Percentiles rank a stretch among this genome's conserved stretches.
These are phyloP conservation scores for Diaporthe vaccinii DNA, from an alignment of 2,329 filamentous ascomycete species.

Conservation along the genomic window DNA sequence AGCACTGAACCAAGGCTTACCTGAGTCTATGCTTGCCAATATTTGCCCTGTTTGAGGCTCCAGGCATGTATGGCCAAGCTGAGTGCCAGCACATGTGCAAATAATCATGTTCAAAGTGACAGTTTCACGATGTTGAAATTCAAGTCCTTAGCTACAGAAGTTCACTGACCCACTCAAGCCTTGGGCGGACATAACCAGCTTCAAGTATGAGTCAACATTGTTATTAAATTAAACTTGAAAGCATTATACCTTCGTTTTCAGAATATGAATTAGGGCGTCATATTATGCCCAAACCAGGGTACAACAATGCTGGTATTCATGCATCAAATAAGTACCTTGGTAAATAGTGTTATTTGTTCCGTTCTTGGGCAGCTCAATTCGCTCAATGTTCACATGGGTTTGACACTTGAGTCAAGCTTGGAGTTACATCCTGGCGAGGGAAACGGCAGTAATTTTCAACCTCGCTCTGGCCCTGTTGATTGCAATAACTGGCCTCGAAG, in stretches of 20 bases:
- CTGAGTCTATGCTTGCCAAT: neutral
- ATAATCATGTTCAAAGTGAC: no score
- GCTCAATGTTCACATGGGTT: neutral
- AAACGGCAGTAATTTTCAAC: neutral
- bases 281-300: neutral
- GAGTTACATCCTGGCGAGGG: neutral
- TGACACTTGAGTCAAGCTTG: neutral
- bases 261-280: neutral
- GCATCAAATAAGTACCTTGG: neutral
- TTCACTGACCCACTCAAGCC: no score
- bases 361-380: neutral
- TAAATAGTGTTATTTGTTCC: neutral
- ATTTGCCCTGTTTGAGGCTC: neutral
- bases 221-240: neutral
- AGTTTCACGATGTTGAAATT: neutral
- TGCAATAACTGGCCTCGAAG: neutral
- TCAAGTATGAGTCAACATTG: neutral
- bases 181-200: neutral
- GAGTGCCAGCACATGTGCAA: neutral
- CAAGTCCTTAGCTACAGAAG: no score
- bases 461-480: neutral
- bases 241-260: neutral
- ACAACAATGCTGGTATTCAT: no score
- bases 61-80: neutral
- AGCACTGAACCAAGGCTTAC: neutral